Evolutionary conservation across 23 red algal species (phyloP).

Genomic region (Gracilariopsis chorda): DNA sequence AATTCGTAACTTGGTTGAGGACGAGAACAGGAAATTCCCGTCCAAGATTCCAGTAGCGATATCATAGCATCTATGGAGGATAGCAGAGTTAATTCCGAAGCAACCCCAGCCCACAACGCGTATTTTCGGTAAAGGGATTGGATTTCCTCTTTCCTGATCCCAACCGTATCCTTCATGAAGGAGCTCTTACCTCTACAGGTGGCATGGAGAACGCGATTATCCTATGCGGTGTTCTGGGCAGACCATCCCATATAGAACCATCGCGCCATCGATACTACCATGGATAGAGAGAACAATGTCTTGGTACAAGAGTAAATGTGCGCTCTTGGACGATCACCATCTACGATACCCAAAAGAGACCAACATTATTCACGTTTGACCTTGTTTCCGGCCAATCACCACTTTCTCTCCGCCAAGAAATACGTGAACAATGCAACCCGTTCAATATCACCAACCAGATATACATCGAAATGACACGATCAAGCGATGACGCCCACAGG

Average conservation of each 20-base stretch:
- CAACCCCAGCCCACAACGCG: background rate
- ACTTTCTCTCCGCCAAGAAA: background rate
- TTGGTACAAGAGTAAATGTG: background rate
- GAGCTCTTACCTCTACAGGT: conserved; percentile 1
- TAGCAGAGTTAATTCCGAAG: background rate
- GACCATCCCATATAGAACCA: background rate
- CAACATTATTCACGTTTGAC: background rate
- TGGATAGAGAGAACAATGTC: background rate
- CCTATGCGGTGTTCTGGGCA: background rate
- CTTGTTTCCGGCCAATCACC: background rate
- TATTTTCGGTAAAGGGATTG: conserved; percentile 38
- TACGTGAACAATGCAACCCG: background rate
- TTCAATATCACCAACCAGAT: background rate
- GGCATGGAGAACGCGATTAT: too few species aligned
- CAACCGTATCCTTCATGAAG: background rate
- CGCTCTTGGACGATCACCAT: background rate
- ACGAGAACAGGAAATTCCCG: background rate
- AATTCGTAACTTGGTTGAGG: background rate
- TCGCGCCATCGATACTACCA: background rate
- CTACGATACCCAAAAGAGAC: background rate
- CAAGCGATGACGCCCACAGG: background rate
- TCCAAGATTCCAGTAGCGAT: background rate
- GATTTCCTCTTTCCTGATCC: background rate
- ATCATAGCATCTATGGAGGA: background rate
- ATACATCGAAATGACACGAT: background rate